These are phyloP conservation scores for Boletus sp. DNA, from an alignment of 768 basidiomycete genomes.

Conservation along the genomic window DNA sequence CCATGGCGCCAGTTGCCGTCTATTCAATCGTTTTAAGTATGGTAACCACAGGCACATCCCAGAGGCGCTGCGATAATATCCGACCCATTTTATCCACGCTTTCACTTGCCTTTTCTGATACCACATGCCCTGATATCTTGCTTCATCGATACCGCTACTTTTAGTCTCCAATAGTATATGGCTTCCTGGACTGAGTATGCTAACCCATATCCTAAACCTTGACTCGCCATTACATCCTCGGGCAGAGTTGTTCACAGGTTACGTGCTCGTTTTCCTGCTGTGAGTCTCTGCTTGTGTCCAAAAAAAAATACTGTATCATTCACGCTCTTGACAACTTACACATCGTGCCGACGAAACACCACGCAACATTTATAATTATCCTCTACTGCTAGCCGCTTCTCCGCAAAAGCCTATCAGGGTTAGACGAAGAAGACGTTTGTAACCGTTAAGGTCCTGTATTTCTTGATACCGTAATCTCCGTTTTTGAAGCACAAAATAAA, in stretches of 20 bases:
- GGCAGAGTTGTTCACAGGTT: constrained; percentile 13
- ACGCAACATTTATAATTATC: constrained; percentile 17
- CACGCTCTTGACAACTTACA: not conserved
- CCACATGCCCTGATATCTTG: constrained; percentile 11
- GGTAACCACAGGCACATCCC: constrained; percentile 25
- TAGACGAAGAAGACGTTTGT: constrained; percentile 18
- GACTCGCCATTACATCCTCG: constrained; percentile 7
- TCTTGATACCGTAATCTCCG: constrained; percentile 37
- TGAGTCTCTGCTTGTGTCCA: constrained; percentile 3
- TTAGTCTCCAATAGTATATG: constrained; percentile 11
- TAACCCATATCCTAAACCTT: constrained; percentile 13
- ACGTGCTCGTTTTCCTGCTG: constrained; percentile 21
- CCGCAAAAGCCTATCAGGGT: constrained; percentile 37
- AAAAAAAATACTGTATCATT: not conserved
- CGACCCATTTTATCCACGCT: constrained; percentile 27
- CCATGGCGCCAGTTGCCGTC: constrained; percentile 26
- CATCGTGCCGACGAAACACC: not conserved
- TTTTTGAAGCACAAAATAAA: constrained; percentile 16
- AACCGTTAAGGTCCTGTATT: constrained; percentile 30
- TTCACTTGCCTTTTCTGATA: constrained; percentile 21
- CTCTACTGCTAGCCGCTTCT: constrained; percentile 17
- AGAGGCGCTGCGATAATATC: constrained; percentile 31
- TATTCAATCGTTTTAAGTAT: constrained; percentile 28
- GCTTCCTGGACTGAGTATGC: constrained; percentile 15
- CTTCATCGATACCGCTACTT: constrained; percentile 26